Base-by-base conservation (phyloP, 495 filamentous ascomycete species). In the Penicillium angulare region DNA sequence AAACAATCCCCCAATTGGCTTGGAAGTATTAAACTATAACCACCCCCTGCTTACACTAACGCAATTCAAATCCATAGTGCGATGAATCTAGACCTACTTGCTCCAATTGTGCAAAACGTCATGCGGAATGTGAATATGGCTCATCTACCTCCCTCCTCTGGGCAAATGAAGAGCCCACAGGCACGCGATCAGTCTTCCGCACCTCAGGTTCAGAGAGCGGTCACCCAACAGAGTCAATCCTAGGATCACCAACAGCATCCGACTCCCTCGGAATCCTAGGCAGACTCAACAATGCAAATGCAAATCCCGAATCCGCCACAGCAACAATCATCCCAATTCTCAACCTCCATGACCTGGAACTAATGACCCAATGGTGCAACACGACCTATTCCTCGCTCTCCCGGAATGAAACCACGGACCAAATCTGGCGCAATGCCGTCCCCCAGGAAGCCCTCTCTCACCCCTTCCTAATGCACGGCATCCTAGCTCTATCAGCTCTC, bases 391-490 rank as follows among this genome's bases (percentile, higher is more conserved):
- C 47, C 34, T 57, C 58, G 2, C 43, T 75, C 2, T 63, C 66
- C 3, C 69, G 71, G 13, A 53, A 61, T 45, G 56, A 64, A 6
- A 54, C 39, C 20, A 72, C 65, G 2, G 64, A 74, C 34, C 39
- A 39, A 10, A 57, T 81, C 56, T 80, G 78, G 75, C 66, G 67
- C n/a, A 53, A 50, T 17, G 43, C 56, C 26, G 74, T 75, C 1
- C 71, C 74, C 7, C 67, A 76, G 49, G 68, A 78, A 47, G 77
- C 72, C 0, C 67, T 80, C 22, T 57, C 65, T 0, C 66, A 80
- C 26, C 70, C 70, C 2, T 78, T 77, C 36, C 60, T 80, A 6
- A 76, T 80, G 74, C 75, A 78, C 44, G 76, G 76, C n/a, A 71
- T 80, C 29, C 55, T 80, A 12, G 74, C 76, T 7, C 56, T 80